Conservation (phyloP, 2,329 filamentous ascomycete genomes). For the Xylariales sp. region DNA sequence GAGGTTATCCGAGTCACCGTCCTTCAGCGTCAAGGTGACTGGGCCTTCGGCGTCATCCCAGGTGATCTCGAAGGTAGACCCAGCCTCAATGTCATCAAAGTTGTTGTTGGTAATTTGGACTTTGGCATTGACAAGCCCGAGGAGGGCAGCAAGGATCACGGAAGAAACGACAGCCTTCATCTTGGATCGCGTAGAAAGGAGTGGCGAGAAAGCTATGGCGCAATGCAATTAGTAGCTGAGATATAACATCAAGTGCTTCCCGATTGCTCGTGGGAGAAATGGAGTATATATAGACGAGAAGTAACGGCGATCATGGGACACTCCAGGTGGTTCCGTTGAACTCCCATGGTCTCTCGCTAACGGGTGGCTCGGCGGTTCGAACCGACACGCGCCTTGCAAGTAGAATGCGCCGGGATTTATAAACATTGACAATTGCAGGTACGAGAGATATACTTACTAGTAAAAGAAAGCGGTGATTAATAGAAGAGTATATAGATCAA, state of each 20-base stretch:
- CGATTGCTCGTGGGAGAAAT: not conserved
- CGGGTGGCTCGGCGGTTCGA: not conserved
- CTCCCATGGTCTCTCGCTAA: not conserved
- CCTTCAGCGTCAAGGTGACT: constrained; percentile 57
- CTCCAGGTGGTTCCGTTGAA: not conserved
- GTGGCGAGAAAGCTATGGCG: constrained; percentile 29
- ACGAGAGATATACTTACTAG: constrained; percentile 40
- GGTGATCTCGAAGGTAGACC: constrained; percentile 57
- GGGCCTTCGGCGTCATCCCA: constrained; percentile 56
- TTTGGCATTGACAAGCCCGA: constrained; percentile 48
- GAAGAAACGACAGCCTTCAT: constrained; percentile 51
- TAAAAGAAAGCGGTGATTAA: constrained; percentile 25
- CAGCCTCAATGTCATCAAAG: constrained; percentile 51
- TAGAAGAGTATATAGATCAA: constrained; percentile 31
- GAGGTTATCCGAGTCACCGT: constrained; percentile 53
- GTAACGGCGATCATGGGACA: not conserved
- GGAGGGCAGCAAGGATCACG: constrained; percentile 48
- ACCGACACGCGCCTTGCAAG: constrained; percentile 10
- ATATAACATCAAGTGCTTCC: not conserved
- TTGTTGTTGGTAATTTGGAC: constrained; percentile 52
- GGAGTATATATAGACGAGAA: not conserved
- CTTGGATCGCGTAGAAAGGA: constrained; percentile 41
- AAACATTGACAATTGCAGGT: not conserved
- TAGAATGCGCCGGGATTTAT: constrained; percentile 2
- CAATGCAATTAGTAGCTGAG: constrained; percentile 20